Conservation (phyloP, 2,329 filamentous ascomycete species). For the Akanthomyces dipterigenus region DNA sequence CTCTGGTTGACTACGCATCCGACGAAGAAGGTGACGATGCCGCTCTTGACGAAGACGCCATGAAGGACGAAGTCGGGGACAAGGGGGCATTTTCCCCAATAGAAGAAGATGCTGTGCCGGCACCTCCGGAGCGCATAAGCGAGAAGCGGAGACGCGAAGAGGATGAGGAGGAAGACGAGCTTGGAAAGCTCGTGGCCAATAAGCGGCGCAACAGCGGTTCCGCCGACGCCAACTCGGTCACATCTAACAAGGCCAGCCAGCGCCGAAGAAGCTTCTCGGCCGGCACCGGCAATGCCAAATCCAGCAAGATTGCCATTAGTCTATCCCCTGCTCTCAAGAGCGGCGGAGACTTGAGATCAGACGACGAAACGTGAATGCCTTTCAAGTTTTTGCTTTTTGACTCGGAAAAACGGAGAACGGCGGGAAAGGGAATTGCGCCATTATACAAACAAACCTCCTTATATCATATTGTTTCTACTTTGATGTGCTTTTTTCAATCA, state of each 20-base stretch:
- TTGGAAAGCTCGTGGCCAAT: slow-evolving; percentile 70
- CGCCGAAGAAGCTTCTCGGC: slow-evolving; percentile 37
- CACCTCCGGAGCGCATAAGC: slow-evolving; percentile 68
- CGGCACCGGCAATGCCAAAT: slow-evolving; percentile 31
- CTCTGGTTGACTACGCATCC: slow-evolving; percentile 85
- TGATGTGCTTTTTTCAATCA: not conserved
- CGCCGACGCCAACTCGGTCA: slow-evolving; percentile 33
- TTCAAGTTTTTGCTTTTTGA: not conserved
- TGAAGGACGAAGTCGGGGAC: slow-evolving; percentile 13
- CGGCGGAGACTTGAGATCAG: slow-evolving; percentile 27
- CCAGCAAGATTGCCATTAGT: slow-evolving; percentile 54
- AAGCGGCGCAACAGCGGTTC: slow-evolving; percentile 57
- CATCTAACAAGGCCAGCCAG: slow-evolving; percentile 24
- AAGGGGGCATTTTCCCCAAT: slow-evolving; percentile 12
- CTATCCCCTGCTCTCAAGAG: slow-evolving; percentile 41
- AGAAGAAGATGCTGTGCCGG: slow-evolving; percentile 24
- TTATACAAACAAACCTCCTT: slow-evolving; percentile 2
- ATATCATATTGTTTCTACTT: not conserved
- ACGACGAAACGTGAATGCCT: slow-evolving; percentile 31
- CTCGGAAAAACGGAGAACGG: not conserved
- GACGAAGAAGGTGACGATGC: slow-evolving; percentile 65
- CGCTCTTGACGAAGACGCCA: slow-evolving; percentile 19
- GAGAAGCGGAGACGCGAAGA: slow-evolving; percentile 90
- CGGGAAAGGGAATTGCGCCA: not conserved
- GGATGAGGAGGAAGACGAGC: slow-evolving; percentile 80